These are phyloP conservation scores for Gentiana macrophylla DNA, from an alignment of 257 asterid species.

Conservation along the genomic window DNA sequence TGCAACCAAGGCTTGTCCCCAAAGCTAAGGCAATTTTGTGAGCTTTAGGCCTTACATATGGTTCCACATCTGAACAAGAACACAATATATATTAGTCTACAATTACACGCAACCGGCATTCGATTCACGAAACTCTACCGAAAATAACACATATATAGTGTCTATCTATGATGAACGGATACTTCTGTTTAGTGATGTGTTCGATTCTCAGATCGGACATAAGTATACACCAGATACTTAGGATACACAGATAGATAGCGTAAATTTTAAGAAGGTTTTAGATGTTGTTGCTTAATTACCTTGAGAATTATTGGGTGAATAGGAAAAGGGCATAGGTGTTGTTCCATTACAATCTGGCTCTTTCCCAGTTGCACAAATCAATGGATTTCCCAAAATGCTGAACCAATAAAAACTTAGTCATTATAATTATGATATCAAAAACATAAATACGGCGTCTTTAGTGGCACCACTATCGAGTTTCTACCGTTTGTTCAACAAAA, in stretches of 20 bases:
- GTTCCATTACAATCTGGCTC: conserved; percentile 77
- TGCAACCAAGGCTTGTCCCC: conserved; percentile 78
- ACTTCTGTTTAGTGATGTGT: too few species aligned
- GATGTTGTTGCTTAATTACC: conserved; percentile 36
- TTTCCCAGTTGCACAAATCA: conserved; percentile 83
- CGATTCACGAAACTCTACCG: not conserved
- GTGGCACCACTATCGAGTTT: too few species aligned
- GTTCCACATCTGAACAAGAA: conserved; percentile 26
- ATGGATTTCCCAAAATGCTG: conserved; percentile 81
- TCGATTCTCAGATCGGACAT: too few species aligned
- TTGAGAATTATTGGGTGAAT: conserved; percentile 40
- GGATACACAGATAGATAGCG: not conserved
- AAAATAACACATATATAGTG: too few species aligned
- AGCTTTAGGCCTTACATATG: conserved; percentile 27
- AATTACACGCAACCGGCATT: too few species aligned
- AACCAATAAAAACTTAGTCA: not conserved
- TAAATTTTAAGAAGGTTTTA: not conserved
- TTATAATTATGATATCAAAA: conserved; percentile 2
- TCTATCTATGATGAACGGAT: too few species aligned
- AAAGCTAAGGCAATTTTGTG: conserved; percentile 68
- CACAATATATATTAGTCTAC: not conserved
- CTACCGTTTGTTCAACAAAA: too few species aligned
- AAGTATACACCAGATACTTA: too few species aligned
- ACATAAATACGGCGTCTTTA: not conserved
- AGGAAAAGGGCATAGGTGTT: conserved; percentile 50